Evolutionary conservation across 2,329 filamentous ascomycete genomes (phyloP).

Genomic region (Aureobasidium sp.): DNA sequence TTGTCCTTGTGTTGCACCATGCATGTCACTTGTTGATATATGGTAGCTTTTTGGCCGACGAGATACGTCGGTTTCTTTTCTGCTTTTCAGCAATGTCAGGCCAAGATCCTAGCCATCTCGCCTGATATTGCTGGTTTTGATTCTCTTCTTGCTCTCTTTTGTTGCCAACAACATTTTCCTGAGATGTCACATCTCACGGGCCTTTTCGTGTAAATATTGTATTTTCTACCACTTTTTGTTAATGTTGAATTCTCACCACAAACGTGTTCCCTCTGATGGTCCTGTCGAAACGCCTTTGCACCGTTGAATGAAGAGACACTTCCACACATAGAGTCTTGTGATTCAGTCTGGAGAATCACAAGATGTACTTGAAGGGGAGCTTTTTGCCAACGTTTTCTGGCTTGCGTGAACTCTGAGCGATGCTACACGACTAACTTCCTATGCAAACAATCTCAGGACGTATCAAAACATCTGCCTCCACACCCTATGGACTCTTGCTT

Average conservation of each 20-base stretch:
- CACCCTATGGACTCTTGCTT: background rate
- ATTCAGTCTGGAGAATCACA: too few species aligned
- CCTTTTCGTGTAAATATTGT: slow-evolving; percentile 11
- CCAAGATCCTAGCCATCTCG: background rate
- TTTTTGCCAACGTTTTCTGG: background rate
- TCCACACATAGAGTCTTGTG: too few species aligned
- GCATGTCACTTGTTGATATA: background rate
- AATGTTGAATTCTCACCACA: background rate
- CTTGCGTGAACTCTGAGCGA: background rate
- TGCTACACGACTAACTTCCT: background rate
- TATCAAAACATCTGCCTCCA: background rate
- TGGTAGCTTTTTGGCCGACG: background rate
- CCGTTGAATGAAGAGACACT: too few species aligned
- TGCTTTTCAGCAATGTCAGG: background rate
- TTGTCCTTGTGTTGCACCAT: background rate
- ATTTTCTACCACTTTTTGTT: slow-evolving; percentile 6
- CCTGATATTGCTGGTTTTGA: background rate
- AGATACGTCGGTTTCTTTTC: background rate
- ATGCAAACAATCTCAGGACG: too few species aligned
- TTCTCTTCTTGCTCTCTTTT: slow-evolving; percentile 12
- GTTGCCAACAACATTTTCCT: background rate
- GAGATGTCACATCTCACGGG: background rate
- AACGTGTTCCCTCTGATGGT: background rate
- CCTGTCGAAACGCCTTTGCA: too few species aligned
- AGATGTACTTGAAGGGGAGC: background rate